phyloP scores from a whole-genome alignment of 805 yeast species.

The Kuraishia borneana region DNA sequence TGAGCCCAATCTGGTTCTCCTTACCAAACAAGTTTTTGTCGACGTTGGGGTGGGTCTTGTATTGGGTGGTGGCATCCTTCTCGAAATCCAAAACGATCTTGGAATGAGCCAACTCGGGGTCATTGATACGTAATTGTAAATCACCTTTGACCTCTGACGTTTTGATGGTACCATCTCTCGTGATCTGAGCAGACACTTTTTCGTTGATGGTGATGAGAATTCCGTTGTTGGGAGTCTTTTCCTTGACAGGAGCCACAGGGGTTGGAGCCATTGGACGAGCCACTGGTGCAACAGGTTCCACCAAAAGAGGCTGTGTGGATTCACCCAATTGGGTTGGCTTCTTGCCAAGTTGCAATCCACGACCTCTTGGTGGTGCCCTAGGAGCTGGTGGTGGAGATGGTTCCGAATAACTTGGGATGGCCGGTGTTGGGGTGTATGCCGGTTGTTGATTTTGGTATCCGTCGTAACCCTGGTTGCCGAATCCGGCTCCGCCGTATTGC shows the following conservation, averaged over 20 bases:
- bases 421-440: conserved; percentile 9
- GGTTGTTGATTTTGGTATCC: conserved; percentile 2
- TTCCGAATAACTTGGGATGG: conserved; percentile 8
- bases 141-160: conserved; percentile 83
- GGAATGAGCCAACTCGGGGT: conserved; percentile 58
- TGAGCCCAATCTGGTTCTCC: conserved; percentile 52
- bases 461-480: conserved; percentile 12
- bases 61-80: conserved; percentile 44
- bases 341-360: conserved; percentile 74
- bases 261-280: conserved; percentile 9
- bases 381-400: conserved; percentile 13
- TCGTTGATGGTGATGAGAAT: conserved; percentile 71
- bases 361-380: conserved; percentile 37
- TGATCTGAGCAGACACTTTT: conserved; percentile 61
- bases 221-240: conserved; percentile 51
- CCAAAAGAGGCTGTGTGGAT: conserved; percentile 7
- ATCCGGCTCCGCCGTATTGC: conserved; percentile 20
- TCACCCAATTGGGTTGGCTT: conserved; percentile 17
- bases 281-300: conserved; percentile 12
- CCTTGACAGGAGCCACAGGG: conserved; percentile 12
- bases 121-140: conserved; percentile 75
- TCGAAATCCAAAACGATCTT: conserved; percentile 46
- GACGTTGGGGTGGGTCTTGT: conserved; percentile 93
- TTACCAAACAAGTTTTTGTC: conserved; percentile 63
- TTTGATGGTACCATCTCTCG: conserved; percentile 70